phyloP scores from a whole-genome alignment of 306 rosid genomes.

The Prosopis cineraria region DNA sequence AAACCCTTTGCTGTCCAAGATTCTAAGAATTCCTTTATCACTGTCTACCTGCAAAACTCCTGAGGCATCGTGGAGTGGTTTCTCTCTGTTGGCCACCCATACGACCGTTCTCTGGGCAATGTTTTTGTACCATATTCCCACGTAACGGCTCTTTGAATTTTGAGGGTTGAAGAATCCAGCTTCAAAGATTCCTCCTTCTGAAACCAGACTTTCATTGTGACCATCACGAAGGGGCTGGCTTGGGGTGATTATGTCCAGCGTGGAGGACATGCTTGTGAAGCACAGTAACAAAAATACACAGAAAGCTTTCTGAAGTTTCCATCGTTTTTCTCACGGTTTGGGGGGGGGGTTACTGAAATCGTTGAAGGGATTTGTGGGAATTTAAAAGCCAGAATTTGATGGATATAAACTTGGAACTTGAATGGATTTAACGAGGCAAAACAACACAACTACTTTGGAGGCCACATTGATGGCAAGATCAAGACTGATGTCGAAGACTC shows the following conservation, averaged over 20 bases:
- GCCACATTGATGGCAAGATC: constrained; percentile 5
- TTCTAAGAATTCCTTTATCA: neutral
- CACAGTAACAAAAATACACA: neutral
- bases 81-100: constrained; percentile 28
- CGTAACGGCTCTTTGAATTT: neutral
- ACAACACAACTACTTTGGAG: constrained; percentile 1
- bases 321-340: neutral
- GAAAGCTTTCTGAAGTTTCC: neutral
- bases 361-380: neutral
- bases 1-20: neutral
- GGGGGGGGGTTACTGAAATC: neutral
- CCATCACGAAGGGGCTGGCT: constrained; percentile 16
- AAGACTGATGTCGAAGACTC: neutral
- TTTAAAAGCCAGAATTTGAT: neutral
- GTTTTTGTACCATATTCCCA: constrained; percentile 26
- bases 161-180: constrained; percentile 25
- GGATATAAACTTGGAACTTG: neutral
- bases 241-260: constrained; percentile 9
- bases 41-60: constrained; percentile 10
- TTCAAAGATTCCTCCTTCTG: neutral
- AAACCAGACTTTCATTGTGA: constrained; percentile 2
- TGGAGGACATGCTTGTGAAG: constrained; percentile 11
- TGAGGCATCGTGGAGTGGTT: neutral
- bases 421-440: neutral
- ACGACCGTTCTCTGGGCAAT: neutral